Percentiles rank a stretch among this genome's conserved stretches.
Conservation (phyloP, 768 basidiomycete genomes). For the Rhodotorula taiwanensis region DNA sequence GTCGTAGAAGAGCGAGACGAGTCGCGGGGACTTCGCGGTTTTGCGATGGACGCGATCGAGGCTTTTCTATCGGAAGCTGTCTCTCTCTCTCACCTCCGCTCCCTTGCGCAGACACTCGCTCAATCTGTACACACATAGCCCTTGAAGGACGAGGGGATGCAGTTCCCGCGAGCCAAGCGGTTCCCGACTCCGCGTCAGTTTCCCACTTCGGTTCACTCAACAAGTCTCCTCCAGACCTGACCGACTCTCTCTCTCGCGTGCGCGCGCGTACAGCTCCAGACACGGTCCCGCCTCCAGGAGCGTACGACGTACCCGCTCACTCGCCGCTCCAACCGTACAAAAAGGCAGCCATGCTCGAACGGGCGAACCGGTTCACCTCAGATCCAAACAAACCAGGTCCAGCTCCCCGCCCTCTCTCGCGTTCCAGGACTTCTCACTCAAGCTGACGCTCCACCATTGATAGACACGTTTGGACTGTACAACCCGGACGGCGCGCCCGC, state of each 20-base stretch:
- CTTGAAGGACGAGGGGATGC: too few species aligned
- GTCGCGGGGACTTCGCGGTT: too few species aligned
- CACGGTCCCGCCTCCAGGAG: conserved; percentile 16
- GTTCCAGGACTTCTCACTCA: too few species aligned
- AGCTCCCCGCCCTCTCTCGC: background rate
- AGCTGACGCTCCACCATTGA: too few species aligned
- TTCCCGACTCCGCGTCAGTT: conserved; percentile 12
- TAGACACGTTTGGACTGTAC: conserved; percentile 29
- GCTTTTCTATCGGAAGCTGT: too few species aligned
- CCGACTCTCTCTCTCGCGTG: background rate
- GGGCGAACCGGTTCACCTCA: conserved; percentile 6
- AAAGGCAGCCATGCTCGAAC: conserved; percentile 10
- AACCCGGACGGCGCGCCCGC: background rate
- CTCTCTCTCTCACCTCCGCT: too few species aligned
- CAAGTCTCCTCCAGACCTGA: too few species aligned
- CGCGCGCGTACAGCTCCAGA: conserved; percentile 11
- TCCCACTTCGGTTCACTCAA: too few species aligned
- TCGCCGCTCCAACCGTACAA: conserved; percentile 9
- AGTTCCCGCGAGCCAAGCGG: conserved; percentile 18
- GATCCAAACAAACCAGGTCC: conserved; percentile 16
- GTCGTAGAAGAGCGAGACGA: background rate
- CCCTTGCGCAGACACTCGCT: too few species aligned
- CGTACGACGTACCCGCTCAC: conserved; percentile 15
- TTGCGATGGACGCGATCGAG: too few species aligned
- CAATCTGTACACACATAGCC: too few species aligned